Evolutionary conservation across 306 rosid genomes (phyloP).

Genomic region (Dryas alaskensis): DNA sequence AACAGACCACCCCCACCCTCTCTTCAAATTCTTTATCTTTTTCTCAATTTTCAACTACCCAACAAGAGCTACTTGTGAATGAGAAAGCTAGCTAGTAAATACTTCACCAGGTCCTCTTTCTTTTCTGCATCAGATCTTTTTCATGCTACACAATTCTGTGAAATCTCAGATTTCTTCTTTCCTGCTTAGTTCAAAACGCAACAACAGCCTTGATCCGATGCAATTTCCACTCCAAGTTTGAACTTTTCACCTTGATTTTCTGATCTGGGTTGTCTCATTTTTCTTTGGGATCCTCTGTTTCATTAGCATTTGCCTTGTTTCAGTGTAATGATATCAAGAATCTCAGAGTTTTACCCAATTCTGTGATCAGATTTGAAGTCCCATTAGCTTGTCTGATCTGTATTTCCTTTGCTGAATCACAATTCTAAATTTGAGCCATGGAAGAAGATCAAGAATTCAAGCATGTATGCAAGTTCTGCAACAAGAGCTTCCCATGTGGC

Average conservation of each 20-base stretch:
- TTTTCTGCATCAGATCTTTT: too few species aligned
- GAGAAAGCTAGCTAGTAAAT: slow-evolving; percentile 14
- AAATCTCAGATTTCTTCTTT: slow-evolving; percentile 34
- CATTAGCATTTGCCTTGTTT: slow-evolving; percentile 27
- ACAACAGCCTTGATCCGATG: slow-evolving; percentile 22
- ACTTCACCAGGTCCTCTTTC: background rate
- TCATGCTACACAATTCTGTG: slow-evolving; percentile 5
- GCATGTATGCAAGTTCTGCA: slow-evolving; percentile 80
- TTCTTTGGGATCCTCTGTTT: slow-evolving; percentile 33
- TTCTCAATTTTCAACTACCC: slow-evolving; percentile 45
- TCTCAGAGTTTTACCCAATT: slow-evolving; percentile 34
- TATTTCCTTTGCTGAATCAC: background rate
- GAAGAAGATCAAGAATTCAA: slow-evolving; percentile 49
- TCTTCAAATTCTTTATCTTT: slow-evolving; percentile 12
- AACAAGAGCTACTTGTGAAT: slow-evolving; percentile 17
- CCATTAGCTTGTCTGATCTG: slow-evolving; percentile 30
- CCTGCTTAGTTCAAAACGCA: slow-evolving; percentile 23
- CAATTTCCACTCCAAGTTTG: slow-evolving; percentile 28
- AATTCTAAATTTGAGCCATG: slow-evolving; percentile 33
- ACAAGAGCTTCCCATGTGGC: slow-evolving; percentile 73
- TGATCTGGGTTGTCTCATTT: slow-evolving; percentile 41
- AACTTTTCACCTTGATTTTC: slow-evolving; percentile 36
- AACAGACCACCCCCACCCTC: background rate
- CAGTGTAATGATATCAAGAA: slow-evolving; percentile 35
- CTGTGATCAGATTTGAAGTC: slow-evolving; percentile 30